Conservation (phyloP, 768 basidiomycete species). For the Cystoderma amianthinum region DNA sequence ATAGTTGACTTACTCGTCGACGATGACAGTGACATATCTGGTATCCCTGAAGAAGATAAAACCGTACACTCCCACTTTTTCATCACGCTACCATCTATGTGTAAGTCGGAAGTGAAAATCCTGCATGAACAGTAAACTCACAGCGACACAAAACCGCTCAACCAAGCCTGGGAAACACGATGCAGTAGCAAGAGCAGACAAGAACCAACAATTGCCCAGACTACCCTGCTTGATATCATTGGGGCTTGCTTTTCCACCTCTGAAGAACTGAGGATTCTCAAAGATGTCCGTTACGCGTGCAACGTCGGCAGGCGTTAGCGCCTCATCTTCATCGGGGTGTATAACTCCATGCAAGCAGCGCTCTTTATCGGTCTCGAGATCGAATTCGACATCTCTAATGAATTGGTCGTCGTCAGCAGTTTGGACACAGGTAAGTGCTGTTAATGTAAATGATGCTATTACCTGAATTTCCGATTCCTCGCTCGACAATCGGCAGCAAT, state of each 20-base stretch:
- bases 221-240: constrained; percentile 41
- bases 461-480: constrained; percentile 48
- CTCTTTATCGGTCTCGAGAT: constrained; percentile 44
- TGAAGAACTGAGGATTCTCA: constrained; percentile 40
- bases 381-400: constrained; percentile 47
- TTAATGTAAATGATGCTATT: background rate
- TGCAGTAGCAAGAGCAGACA: constrained; percentile 44
- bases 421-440: background rate
- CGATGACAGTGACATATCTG: constrained; percentile 47
- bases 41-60: constrained; percentile 51
- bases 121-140: constrained; percentile 14
- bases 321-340: constrained; percentile 8
- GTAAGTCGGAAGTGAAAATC: background rate
- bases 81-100: constrained; percentile 29
- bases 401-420: background rate
- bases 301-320: constrained; percentile 20
- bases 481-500: constrained; percentile 40
- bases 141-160: constrained; percentile 42
- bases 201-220: constrained; percentile 50
- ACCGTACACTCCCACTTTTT: constrained; percentile 48
- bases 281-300: constrained; percentile 39
- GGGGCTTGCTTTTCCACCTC: constrained; percentile 28
- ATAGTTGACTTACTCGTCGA: constrained; percentile 40
- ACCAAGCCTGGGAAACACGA: constrained; percentile 34
- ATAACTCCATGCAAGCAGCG: constrained; percentile 30